Evolutionary conservation across 805 yeast genomes (phyloP), one percentile per base, ranked within the genome.

Genomic region (Monosporozyma servazzii): DNA sequence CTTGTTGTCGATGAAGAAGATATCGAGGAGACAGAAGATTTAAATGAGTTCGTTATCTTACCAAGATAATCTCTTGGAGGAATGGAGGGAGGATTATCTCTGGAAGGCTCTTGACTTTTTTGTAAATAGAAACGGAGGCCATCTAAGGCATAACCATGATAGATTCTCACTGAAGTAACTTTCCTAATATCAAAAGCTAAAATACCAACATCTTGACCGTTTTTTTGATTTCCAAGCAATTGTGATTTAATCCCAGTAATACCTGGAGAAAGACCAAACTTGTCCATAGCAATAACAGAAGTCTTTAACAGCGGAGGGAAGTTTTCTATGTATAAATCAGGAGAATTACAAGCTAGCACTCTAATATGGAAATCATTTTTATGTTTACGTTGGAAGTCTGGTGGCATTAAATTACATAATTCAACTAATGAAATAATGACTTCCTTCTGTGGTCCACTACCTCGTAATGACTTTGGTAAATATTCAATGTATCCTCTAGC

Each of bases 91-190:
- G 53, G n/a, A 39, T 44, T 4, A 15, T 46, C 23, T 1, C 10
- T 31, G 8, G 20, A 2, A 37, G 51, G 33, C 20, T 48, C 41
- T 15, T 27, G 15, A 5, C 17, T 17, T 31, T 56, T 59, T 43
- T 54, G 53, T 27, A 71, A 72, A 57, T 64, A 72, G 33, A 89
- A 75, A 51, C 81, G 79, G 15, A 91, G 59, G 5, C 98, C 98
- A 67, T 90, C 96, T 20, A 93, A 67, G 0, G 95, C 95, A 21
- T 69, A 64, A 2, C 96, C 96, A 57, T 82, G 80, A 56, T 79
- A 84, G 0, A 89, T 76, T 51, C 88, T 75, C 1, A 89, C 76
- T 47, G 72, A 73, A n/a, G 62, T 65, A 2, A 86, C 70, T 27
- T 54, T 53, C 50, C 56, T 56, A 2, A 62, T 52, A 52, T 63